These are phyloP conservation scores for Syncephalis fuscata DNA, from an alignment of 371 early-diverging fungal species.

Conservation along the genomic window DNA sequence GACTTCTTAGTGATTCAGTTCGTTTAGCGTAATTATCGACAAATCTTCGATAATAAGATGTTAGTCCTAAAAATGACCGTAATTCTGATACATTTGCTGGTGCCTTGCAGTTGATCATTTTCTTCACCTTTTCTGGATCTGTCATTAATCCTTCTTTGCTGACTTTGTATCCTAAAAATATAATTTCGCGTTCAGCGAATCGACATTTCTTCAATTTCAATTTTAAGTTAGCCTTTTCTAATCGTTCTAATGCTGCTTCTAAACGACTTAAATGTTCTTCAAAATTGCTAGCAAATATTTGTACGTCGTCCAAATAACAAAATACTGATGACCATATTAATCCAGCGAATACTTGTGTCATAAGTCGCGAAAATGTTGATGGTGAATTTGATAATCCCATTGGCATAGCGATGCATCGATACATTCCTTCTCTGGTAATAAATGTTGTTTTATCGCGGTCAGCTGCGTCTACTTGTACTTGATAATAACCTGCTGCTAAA, in stretches of 20 bases:
- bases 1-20: constrained; percentile 4
- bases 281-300: constrained; percentile 13
- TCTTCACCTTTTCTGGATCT: constrained; percentile 7
- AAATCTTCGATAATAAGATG: constrained; percentile 16
- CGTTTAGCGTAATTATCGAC: constrained; percentile 9
- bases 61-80: constrained; percentile 13
- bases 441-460: constrained; percentile 29
- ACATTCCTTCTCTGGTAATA: constrained; percentile 17
- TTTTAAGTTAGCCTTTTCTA: constrained; percentile 12
- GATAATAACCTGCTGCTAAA: constrained; percentile 17
- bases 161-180: constrained; percentile 18
- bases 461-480: constrained; percentile 9
- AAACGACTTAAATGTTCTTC: constrained; percentile 21
- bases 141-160: constrained; percentile 9
- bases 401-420: constrained; percentile 19
- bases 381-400: constrained; percentile 19
- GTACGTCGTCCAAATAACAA: constrained; percentile 26
- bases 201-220: constrained; percentile 21
- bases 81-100: constrained; percentile 9
- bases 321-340: constrained; percentile 12
- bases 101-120: constrained; percentile 4
- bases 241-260: constrained; percentile 11
- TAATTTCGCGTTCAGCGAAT: constrained; percentile 8
- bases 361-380: constrained; percentile 13
- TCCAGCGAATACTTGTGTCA: constrained; percentile 12